Percentiles rank a stretch among this genome's conserved stretches.
phyloP scores from a whole-genome alignment of 192 early-diverging fungal genomes.

The Linnemannia hyalina region DNA sequence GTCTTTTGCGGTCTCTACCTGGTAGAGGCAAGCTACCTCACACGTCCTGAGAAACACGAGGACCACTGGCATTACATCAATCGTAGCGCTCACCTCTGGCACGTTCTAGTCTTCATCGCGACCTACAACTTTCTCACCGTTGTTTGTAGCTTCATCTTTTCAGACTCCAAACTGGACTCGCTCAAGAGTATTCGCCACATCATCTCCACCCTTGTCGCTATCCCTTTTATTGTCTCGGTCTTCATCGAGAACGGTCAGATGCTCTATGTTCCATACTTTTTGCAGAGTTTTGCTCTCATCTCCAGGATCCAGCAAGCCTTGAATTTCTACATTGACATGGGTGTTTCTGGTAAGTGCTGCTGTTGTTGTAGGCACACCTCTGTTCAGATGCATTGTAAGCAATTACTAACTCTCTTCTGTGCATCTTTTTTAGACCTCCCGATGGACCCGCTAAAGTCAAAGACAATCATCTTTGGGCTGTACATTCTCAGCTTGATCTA shows the following conservation, averaged over 20 bases:
- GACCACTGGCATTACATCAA: slow-evolving; percentile 40
- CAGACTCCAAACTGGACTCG: slow-evolving; percentile 34
- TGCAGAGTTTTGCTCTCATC: slow-evolving; percentile 68
- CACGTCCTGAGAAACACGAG: slow-evolving; percentile 38
- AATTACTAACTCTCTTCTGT: neutral
- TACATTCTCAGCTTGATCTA: slow-evolving; percentile 71
- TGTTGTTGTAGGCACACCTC: too few species aligned
- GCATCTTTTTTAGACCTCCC: slow-evolving; percentile 51
- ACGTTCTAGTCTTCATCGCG: slow-evolving; percentile 35
- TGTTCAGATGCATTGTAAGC: neutral
- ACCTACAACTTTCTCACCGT: slow-evolving; percentile 44
- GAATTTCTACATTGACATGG: slow-evolving; percentile 65
- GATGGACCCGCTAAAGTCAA: slow-evolving; percentile 66
- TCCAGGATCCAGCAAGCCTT: slow-evolving; percentile 67
- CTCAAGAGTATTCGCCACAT: slow-evolving; percentile 44
- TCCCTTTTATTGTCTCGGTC: slow-evolving; percentile 68
- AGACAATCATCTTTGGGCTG: slow-evolving; percentile 65
- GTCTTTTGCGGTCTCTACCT: slow-evolving; percentile 38
- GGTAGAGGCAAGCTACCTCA: slow-evolving; percentile 42
- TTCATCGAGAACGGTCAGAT: slow-evolving; percentile 60
- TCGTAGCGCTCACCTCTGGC: slow-evolving; percentile 32
- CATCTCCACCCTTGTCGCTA: slow-evolving; percentile 53
- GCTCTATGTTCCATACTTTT: slow-evolving; percentile 77
- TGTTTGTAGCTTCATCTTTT: slow-evolving; percentile 31
- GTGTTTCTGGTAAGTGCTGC: slow-evolving; percentile 58